Evolutionary conservation across 352 stramenopile species (phyloP).

Genomic region (Globisporangium cederbergense): DNA sequence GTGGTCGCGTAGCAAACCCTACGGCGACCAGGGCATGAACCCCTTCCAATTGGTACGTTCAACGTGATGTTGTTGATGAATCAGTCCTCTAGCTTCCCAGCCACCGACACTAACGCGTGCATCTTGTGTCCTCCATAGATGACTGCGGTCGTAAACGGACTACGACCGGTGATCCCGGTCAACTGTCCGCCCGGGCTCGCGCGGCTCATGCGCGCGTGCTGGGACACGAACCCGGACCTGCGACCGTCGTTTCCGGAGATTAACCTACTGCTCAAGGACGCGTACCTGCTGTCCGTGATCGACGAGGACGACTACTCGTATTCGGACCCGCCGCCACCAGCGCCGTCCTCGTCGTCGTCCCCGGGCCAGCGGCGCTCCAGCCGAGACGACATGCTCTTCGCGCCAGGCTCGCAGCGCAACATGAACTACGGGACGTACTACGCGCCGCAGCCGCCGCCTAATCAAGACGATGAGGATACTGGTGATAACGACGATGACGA

Average conservation of each 20-base stretch:
- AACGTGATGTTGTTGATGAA: background rate
- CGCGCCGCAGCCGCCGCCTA: conserved; percentile 14
- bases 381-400: conserved; percentile 30
- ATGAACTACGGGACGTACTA: conserved; percentile 27
- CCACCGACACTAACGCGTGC: conserved; percentile 7
- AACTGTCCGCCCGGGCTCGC: conserved; percentile 72
- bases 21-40: conserved; percentile 89
- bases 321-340: conserved; percentile 20
- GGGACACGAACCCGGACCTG: conserved; percentile 68
- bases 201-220: conserved; percentile 80
- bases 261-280: conserved; percentile 72
- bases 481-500: background rate
- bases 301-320: conserved; percentile 60
- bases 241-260: conserved; percentile 81
- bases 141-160: conserved; percentile 82
- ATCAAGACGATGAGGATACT: background rate
- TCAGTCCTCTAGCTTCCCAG: background rate
- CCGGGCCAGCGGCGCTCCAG: conserved; percentile 27
- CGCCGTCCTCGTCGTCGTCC: conserved; percentile 35
- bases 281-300: conserved; percentile 57
- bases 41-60: conserved; percentile 79
- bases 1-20: conserved; percentile 85
- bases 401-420: conserved; percentile 14
- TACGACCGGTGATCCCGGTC: conserved; percentile 82
- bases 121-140: conserved; percentile 38